phyloP scores from a whole-genome alignment of 2,329 filamentous ascomycete species.

The Neonectria magnoliae region DNA sequence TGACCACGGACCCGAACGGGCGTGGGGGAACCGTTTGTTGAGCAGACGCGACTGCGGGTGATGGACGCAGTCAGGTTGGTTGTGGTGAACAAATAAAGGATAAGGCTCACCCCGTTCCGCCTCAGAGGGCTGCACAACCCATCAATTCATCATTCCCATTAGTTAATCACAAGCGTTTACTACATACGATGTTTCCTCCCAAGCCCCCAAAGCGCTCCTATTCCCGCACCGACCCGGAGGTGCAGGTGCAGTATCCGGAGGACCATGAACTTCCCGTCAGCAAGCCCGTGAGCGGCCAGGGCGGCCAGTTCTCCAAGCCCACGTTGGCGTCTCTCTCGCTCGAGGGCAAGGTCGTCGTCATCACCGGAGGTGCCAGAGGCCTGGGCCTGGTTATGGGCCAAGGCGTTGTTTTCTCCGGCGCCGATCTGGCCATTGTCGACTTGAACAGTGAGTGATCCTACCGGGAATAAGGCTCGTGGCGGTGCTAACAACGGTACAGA shows the following conservation, averaged over 20 bases:
- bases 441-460: slow-evolving; percentile 76
- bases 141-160: background rate
- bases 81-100: background rate
- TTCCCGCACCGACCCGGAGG: slow-evolving; percentile 81
- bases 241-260: slow-evolving; percentile 81
- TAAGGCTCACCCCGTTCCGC: background rate
- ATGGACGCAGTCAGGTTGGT: background rate
- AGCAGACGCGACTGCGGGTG: background rate
- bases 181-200: background rate
- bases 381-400: slow-evolving; percentile 93
- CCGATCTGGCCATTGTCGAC: slow-evolving; percentile 90
- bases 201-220: slow-evolving; percentile 51
- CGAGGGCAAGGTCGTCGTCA: slow-evolving; percentile 81
- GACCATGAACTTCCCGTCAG: slow-evolving; percentile 77
- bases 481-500: slow-evolving; percentile 57
- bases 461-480: background rate
- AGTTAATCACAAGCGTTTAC: background rate
- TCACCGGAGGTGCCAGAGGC: slow-evolving; percentile 90
- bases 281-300: slow-evolving; percentile 76
- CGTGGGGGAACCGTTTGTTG: background rate
- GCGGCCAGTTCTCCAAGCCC: slow-evolving; percentile 82
- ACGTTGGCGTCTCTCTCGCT: slow-evolving; percentile 88
- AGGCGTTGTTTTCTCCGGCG: slow-evolving; percentile 86
- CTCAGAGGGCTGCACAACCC: background rate
- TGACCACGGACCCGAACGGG: background rate